Evolutionary conservation across 1,284 basidiomycete species (phyloP).

Genomic region (Quambalaria eucalypti): DNA sequence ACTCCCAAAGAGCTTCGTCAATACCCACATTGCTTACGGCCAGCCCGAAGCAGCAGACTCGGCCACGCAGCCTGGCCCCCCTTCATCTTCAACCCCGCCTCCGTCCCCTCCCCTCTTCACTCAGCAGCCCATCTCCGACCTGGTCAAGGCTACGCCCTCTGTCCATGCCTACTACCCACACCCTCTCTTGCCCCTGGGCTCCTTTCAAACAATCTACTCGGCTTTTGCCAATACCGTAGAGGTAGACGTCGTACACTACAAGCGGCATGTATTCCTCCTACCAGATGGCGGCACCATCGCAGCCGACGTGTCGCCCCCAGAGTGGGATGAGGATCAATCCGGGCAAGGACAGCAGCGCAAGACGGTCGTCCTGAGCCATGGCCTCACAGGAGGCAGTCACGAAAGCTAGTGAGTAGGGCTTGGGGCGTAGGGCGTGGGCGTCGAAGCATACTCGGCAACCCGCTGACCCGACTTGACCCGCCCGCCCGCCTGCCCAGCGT

Average conservation of each 20-base stretch:
- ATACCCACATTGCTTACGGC: background rate
- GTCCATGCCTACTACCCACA: background rate
- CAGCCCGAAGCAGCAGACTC: background rate
- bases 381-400: conserved; percentile 42
- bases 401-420: conserved; percentile 31
- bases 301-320: conserved; percentile 22
- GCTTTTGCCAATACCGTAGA: conserved; percentile 24
- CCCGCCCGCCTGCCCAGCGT: conserved; percentile 13
- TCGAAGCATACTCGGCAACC: background rate
- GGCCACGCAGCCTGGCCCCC: background rate
- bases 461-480: background rate
- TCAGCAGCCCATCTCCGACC: background rate
- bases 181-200: conserved; percentile 33
- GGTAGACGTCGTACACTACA: conserved; percentile 33
- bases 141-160: background rate
- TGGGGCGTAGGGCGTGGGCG: background rate
- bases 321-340: conserved; percentile 2
- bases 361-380: conserved; percentile 40
- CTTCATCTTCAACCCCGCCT: too few species aligned
- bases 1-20: background rate
- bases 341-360: conserved; percentile 10
- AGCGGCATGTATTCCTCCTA: conserved; percentile 31
- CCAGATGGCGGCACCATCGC: conserved; percentile 42
- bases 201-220: conserved; percentile 42
- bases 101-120: background rate